Evolutionary conservation across 2,329 filamentous ascomycete species (phyloP), one percentile per base, ranked within the genome.

Genomic region (Penicillium sp.): DNA sequence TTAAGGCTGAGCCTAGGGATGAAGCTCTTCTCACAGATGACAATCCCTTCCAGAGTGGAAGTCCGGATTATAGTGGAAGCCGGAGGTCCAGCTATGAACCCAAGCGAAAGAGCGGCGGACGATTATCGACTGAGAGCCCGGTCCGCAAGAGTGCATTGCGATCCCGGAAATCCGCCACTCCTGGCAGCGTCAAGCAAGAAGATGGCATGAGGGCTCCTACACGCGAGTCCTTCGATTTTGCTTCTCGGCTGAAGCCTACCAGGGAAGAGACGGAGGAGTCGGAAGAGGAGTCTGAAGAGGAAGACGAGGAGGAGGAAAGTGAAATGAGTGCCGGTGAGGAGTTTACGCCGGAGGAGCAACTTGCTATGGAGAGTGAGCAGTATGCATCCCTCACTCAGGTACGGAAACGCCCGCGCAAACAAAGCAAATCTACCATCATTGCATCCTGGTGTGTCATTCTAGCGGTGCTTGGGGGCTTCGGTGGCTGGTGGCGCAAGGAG

Each of bases 1-100:
- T 72, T 14, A 78, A 77, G 52, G 60, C 70, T 8, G 71, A 75
- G 35, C 65, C 62, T 6, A 65, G 61, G 31, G 76, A 78, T 6
- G 77, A 79, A 27, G 85, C 77, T 59, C 84, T 86, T 26, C 97
- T 97, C 68, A 89, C 86, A 1, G 79, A 84, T 57, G 89, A 96
- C 44, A 97, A 97, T 61, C 90, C 91, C 0, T 97, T 97, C 64
- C 91, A 97, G 66, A 87, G 86, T 63, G 86, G 89, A 32, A 86
- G 84, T 5, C 64, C 72, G 1, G 69, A 75, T 23, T 74, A 64
- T 73, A 74, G 23, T 70, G 78, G 18, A 70, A 50, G 60, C 10
- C 56, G 61, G 23, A 58, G 56, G 14, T 47, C 54, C 6, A 59
- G 58, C 46, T 49, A 49, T 44, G 64, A 64, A 59, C 60, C 79